These are phyloP conservation scores for Ziziphus jujuba DNA, from an alignment of 306 rosid species.

Conservation along the genomic window DNA sequence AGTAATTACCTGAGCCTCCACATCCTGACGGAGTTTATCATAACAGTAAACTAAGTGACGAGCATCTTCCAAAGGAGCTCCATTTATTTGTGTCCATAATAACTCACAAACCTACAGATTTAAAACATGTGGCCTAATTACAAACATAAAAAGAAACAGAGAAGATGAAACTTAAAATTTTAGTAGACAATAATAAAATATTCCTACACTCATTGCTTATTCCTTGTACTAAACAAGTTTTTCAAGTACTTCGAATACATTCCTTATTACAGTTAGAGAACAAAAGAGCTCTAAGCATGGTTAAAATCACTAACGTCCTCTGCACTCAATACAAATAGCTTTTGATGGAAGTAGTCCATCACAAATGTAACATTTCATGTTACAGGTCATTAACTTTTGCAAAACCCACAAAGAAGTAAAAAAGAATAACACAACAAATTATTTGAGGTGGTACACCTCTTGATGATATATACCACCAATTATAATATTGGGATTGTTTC, in stretches of 20 bases:
- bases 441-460: too few species aligned
- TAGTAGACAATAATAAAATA: background rate
- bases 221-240: background rate
- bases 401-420: background rate
- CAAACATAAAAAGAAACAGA: conserved; percentile 29
- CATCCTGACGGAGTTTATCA: conserved; percentile 83
- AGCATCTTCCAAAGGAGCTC: conserved; percentile 97
- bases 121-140: conserved; percentile 57
- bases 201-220: background rate
- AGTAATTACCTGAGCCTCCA: conserved; percentile 74
- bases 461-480: too few species aligned
- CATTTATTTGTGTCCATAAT: conserved; percentile 75
- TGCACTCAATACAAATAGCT: background rate
- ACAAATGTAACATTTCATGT: background rate
- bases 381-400: background rate
- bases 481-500: too few species aligned
- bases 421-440: too few species aligned
- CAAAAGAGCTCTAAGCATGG: background rate
- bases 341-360: background rate
- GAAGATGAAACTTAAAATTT: conserved; percentile 31
- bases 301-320: background rate
- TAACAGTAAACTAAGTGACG: conserved; percentile 82
- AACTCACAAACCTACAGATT: conserved; percentile 76
- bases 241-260: background rate
- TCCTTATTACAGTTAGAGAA: background rate